Percentiles rank a stretch among this genome's conserved stretches.
Conservation (phyloP, 192 early-diverging fungal genomes). For the Dissophora ornata region DNA sequence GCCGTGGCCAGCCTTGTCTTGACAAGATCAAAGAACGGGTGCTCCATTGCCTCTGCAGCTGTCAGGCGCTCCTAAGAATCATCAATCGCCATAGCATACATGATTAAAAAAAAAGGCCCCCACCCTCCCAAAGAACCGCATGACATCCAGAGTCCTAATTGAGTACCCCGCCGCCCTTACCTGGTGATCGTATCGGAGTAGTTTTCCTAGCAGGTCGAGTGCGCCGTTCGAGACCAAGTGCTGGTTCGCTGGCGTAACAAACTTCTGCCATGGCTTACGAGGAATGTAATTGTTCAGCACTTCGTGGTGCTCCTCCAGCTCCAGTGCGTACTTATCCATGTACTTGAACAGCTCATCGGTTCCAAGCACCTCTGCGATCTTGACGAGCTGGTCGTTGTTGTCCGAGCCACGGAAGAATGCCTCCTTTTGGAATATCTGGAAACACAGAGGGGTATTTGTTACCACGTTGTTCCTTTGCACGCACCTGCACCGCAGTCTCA, state of each 20-base stretch:
- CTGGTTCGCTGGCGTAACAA: slow-evolving; percentile 87
- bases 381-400: slow-evolving; percentile 98
- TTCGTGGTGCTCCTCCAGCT: slow-evolving; percentile 86
- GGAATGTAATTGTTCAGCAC: slow-evolving; percentile 86
- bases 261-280: slow-evolving; percentile 87
- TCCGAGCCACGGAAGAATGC: slow-evolving; percentile 98
- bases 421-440: slow-evolving; percentile 95
- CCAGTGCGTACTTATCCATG: slow-evolving; percentile 93
- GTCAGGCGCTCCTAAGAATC: slow-evolving; percentile 76
- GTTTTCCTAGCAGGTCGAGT: slow-evolving; percentile 89
- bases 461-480: too few species aligned
- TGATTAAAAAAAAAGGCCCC: too few species aligned
- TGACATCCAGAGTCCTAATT: neutral
- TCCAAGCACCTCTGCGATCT: slow-evolving; percentile 96
- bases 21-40: slow-evolving; percentile 75
- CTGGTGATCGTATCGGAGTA: slow-evolving; percentile 78
- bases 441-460: neutral
- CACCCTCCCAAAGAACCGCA: too few species aligned
- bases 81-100: too few species aligned
- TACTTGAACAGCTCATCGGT: slow-evolving; percentile 96
- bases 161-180: too few species aligned
- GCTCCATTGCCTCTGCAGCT: slow-evolving; percentile 87
- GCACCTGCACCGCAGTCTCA: too few species aligned
- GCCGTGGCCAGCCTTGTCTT: neutral
- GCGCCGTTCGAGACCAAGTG: slow-evolving; percentile 85